phyloP scores from a whole-genome alignment of 345 rosid genomes.

The Cardamine chenopodiifolia region DNA sequence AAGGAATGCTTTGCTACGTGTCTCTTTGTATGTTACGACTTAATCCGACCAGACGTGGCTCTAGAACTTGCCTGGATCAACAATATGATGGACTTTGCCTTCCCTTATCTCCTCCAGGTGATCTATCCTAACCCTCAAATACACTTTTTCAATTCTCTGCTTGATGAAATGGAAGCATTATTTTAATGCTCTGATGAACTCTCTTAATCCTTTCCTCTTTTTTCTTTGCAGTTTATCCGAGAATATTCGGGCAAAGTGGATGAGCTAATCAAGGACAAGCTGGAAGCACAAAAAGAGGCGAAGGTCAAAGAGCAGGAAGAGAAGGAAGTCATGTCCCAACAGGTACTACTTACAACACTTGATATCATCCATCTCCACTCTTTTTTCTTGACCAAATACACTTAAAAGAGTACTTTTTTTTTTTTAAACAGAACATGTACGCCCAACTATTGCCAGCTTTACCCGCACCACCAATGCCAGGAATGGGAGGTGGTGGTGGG shows the following conservation, averaged over 20 bases:
- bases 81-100: constrained; percentile 83
- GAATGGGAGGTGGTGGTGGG: constrained; percentile 58
- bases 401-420: not conserved
- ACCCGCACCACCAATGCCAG: constrained; percentile 94
- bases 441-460: constrained; percentile 87
- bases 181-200: not conserved
- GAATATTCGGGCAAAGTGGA: constrained; percentile 83
- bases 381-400: not conserved
- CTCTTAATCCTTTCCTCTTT: not conserved
- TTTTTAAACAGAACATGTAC: constrained; percentile 78
- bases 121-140: constrained; percentile 3
- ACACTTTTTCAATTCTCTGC: not conserved
- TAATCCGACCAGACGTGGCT: constrained; percentile 77
- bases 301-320: constrained; percentile 77
- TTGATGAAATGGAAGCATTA: not conserved
- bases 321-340: constrained; percentile 79
- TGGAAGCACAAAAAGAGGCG: constrained; percentile 66
- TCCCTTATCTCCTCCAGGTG: constrained; percentile 86
- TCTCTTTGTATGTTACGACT: constrained; percentile 92
- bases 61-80: constrained; percentile 93
- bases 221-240: constrained; percentile 62
- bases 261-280: constrained; percentile 75
- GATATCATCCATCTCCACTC: not conserved
- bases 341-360: constrained; percentile 50
- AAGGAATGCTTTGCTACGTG: constrained; percentile 94